Conservation (phyloP, 345 rosid genomes). For the Linum usitatissimum region DNA sequence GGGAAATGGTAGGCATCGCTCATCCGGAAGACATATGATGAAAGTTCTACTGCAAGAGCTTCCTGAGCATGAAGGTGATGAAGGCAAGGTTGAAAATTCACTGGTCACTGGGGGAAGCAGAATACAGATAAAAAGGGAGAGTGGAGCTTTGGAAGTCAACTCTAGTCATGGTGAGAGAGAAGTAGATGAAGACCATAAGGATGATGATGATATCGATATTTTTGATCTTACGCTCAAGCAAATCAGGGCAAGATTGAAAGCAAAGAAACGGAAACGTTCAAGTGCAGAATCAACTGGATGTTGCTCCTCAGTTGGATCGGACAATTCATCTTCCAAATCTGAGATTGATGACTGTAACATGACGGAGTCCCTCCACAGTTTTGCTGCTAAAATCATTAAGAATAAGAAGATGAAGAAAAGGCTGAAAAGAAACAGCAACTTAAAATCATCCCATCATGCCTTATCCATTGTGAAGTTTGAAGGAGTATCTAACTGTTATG, state of each 20-base stretch:
- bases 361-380: conserved; percentile 41
- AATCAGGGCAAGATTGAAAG: conserved; percentile 38
- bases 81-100: conserved; percentile 19
- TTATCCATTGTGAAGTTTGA: conserved; percentile 14
- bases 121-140: conserved; percentile 6
- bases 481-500: not conserved
- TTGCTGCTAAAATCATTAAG: conserved; percentile 37
- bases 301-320: conserved; percentile 18
- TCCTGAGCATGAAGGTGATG: conserved; percentile 11
- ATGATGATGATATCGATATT: conserved; percentile 22
- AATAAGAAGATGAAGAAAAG: conserved; percentile 27
- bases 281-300: conserved; percentile 9
- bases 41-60: conserved; percentile 19
- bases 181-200: conserved; percentile 11
- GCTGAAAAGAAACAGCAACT: conserved; percentile 14
- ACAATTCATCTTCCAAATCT: conserved; percentile 8
- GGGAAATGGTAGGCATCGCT: conserved; percentile 5
- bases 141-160: conserved; percentile 16
- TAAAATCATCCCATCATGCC: too few species aligned
- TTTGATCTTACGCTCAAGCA: conserved; percentile 39
- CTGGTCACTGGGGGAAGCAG: conserved; percentile 7
- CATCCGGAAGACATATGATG: conserved; percentile 15
- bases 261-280: conserved; percentile 42
- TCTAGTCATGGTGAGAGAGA: not conserved
- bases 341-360: conserved; percentile 35